Base-by-base conservation (phyloP, 139 green algal genomes). In the Pseudopediastrum boryanum region DNA sequence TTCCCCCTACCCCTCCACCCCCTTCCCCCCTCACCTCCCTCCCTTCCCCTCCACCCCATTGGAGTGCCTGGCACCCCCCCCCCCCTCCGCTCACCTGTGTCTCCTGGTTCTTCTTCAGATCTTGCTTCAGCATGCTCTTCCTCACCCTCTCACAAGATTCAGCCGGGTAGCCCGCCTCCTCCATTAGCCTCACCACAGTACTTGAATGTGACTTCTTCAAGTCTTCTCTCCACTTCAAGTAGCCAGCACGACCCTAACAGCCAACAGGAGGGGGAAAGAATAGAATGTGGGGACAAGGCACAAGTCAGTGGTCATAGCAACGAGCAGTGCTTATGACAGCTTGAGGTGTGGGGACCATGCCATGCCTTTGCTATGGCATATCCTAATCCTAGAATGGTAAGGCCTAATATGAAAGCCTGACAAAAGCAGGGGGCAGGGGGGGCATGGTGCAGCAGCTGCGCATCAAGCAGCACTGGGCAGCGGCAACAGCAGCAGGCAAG, bases 141-240 rank as follows among this genome's bases (percentile, higher is more conserved):
- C 73, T 71, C 27, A 87, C 82, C 9, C 79, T 77, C 36, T 52
- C 52, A 3, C 35, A 29, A 3, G 46, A 12, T 2, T 27, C 78
- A 44, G 46, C 68, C 3, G 38, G 8, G 70, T 90, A 90, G 1
- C 86, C 86, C 51, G 58, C 83, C 58, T 48, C 67, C 31, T 31
- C 38, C 86, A 90, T 90, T 8, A 88, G 21, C 0, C 41, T 39
- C 27, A 54, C 64, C n/a, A 87, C 85, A 4, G 79, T 87, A 56
- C 39, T 65, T 23, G 83, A 75, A 33, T 91, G 86, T 8, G 58
- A 42, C n/a, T 63, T 62, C 81, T 91, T 91, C 0, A 91, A 67
- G 54, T 87, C 82, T 39, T 86, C 81, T 23, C 86, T 78, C 86
- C 86, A 91, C 71, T 91, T 83, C 33, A 91, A 72, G 79, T 91